phyloP scores from a whole-genome alignment of 306 rosid species.

The Cyamopsis tetragonoloba region DNA sequence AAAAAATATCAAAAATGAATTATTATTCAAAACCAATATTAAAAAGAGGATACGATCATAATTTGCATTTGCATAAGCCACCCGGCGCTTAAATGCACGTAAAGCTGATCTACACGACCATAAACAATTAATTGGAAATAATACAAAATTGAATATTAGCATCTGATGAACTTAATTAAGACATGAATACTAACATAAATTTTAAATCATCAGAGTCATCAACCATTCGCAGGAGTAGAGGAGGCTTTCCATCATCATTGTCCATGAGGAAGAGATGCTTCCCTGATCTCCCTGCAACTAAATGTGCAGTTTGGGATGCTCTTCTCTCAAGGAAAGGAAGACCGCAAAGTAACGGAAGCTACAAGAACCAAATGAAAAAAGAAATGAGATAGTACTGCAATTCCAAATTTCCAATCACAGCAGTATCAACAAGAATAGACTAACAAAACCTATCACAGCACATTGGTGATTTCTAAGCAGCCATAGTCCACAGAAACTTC shows the following conservation, averaged over 20 bases:
- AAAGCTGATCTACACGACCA: constrained; percentile 71
- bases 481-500: background rate
- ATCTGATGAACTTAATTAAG: constrained; percentile 15
- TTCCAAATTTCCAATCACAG: background rate
- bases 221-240: constrained; percentile 88
- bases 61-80: constrained; percentile 94
- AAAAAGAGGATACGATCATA: constrained; percentile 80
- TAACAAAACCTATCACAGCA: background rate
- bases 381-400: constrained; percentile 2
- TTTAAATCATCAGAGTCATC: constrained; percentile 71
- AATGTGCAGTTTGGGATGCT: constrained; percentile 90
- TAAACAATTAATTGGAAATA: constrained; percentile 17
- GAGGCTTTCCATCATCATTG: constrained; percentile 61
- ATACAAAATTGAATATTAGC: constrained; percentile 8
- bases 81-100: constrained; percentile 76
- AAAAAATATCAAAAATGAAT: background rate
- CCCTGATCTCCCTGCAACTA: constrained; percentile 88
- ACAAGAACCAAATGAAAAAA: constrained; percentile 22
- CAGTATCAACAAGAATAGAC: constrained; percentile 2
- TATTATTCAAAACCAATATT: background rate
- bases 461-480: background rate
- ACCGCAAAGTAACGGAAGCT: constrained; percentile 92
- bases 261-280: constrained; percentile 94
- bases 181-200: constrained; percentile 66
- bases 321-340: constrained; percentile 91